A percentile compares a stretch with the other conserved stretches of the same genome.
Conservation (phyloP, 345 rosid species). For the Xanthoceras sorbifolium region DNA sequence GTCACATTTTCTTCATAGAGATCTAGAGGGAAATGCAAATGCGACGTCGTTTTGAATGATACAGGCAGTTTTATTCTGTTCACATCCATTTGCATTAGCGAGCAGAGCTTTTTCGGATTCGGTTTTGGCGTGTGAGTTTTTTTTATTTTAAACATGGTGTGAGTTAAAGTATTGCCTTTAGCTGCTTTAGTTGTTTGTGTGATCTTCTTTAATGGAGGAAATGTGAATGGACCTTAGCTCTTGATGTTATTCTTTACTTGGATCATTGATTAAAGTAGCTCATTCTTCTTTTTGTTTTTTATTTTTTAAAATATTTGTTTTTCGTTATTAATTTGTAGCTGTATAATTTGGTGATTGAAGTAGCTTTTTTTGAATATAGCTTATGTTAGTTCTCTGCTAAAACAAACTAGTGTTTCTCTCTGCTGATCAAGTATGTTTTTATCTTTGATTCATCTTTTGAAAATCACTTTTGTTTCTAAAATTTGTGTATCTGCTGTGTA, state of each 20-base stretch:
- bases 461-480: background rate
- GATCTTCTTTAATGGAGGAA: slow-evolving; percentile 18
- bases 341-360: slow-evolving; percentile 10
- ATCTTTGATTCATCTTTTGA: background rate
- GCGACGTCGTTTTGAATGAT: slow-evolving; percentile 4
- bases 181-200: background rate
- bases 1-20: background rate
- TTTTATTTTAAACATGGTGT: no score
- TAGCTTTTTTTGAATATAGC: slow-evolving; percentile 19
- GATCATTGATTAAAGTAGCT: slow-evolving; percentile 26
- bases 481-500: background rate
- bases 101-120: slow-evolving; percentile 12
- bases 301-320: slow-evolving; percentile 3
- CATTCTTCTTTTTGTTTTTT: background rate
- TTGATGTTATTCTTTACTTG: slow-evolving; percentile 48
- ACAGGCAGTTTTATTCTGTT: background rate
- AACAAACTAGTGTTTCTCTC: slow-evolving; percentile 3
- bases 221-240: slow-evolving; percentile 17
- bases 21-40: slow-evolving; percentile 4
- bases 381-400: background rate
- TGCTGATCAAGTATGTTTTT: slow-evolving; percentile 4
- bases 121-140: slow-evolving; percentile 33
- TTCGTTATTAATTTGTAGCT: background rate
- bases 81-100: background rate
- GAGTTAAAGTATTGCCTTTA: slow-evolving; percentile 23